phyloP scores from a whole-genome alignment of 2,329 filamentous ascomycete genomes.

The Trichoderma simmonsii region DNA sequence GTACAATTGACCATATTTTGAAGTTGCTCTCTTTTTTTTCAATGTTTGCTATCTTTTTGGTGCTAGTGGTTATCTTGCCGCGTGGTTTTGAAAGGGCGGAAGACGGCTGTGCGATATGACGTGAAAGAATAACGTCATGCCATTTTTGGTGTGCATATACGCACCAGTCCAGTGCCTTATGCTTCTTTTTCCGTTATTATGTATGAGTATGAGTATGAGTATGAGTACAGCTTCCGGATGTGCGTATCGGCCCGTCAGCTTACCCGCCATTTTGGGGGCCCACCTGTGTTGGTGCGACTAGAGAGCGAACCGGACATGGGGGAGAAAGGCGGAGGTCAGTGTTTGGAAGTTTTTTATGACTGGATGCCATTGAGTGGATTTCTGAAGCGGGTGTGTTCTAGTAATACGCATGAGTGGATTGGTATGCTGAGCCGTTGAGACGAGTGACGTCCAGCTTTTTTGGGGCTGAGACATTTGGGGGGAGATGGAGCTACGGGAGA shows the following conservation, averaged over 20 bases:
- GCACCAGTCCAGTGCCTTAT: background rate
- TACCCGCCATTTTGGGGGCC: background rate
- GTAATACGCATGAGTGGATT: background rate
- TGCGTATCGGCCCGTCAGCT: conserved; percentile 10
- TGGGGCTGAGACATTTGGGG: background rate
- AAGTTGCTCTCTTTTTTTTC: background rate
- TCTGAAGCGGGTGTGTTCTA: background rate
- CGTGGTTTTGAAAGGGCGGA: background rate
- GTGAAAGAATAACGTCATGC: background rate
- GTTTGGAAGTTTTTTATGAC: background rate
- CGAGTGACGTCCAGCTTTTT: background rate
- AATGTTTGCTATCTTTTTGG: background rate
- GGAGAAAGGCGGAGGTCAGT: background rate
- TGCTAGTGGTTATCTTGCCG: background rate
- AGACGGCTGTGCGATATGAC: background rate
- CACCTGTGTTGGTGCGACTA: background rate
- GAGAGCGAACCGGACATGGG: background rate
- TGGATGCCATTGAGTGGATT: background rate
- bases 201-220: background rate
- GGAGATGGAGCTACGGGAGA: background rate
- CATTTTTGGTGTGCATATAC: background rate
- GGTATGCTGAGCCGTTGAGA: background rate
- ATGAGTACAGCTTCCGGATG: background rate
- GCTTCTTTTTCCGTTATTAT: background rate
- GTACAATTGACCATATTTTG: background rate